Evolutionary conservation across 2,329 filamentous ascomycete species (phyloP), one percentile per base, ranked within the genome.

Genomic region (Alternaria solani): DNA sequence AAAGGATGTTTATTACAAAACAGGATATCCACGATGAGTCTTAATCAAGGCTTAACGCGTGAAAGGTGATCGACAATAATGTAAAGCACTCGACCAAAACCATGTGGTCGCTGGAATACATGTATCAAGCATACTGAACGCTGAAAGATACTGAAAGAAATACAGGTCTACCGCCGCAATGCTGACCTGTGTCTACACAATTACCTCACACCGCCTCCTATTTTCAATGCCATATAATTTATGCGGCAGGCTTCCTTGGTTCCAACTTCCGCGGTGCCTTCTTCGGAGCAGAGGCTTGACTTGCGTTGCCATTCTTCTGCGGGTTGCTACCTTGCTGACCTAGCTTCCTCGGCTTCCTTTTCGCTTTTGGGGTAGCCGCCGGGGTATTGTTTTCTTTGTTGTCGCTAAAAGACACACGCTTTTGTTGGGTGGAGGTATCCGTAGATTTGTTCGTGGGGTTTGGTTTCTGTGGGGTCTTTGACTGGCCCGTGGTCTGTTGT

Each of bases 261-360:
- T 73, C 69, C 0, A 75, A 42, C 41, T 75, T 75, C 4, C 72
- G 57, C 3, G 73, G 73, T 6, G 67, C 59, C 44, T 63, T 70
- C 49, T 65, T 73, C 16, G 56, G 28, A 23, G 49, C 6, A 12
- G 49, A 23, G 9, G 36, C 20, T 46, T 52, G 48, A n/a, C 20
- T 30, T 36, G 14, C 12, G 26, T 26, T 34, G 5, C 42, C 41
- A 41, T 42, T 41, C 12, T 59, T 41, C 11, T 61, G 51, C 12
- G 57, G 46, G 48, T 46, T 62, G 9, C 54, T 55, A 36, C 55
- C 59, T 43, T 66, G 72, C 4, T 65, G 34, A 9, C 57, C 57
- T 39, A 76, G 23, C 34, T 76, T 76, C 25, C 71, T 70, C 1
- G 72, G 73, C 54, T 74, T 75, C 26, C 61, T 65, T 30, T 58